Evolutionary conservation across 2,329 filamentous ascomycete genomes (phyloP), one percentile per base, ranked within the genome.

Genomic region (Aaosphaeria arxii): DNA sequence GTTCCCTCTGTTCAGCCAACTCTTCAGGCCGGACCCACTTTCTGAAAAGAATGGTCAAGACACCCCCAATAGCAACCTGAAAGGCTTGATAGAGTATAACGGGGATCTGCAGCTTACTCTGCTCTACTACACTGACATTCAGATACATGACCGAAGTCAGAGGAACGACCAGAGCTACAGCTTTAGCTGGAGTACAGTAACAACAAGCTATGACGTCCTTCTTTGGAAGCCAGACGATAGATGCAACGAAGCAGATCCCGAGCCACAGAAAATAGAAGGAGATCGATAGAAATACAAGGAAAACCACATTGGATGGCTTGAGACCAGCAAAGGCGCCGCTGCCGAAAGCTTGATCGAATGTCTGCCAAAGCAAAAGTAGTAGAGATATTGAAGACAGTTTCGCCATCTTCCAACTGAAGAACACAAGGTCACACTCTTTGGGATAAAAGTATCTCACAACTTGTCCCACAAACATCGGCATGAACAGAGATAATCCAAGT

Each of bases 151-250:
- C 81, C 31, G 82, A 81, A 44, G 82, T 77, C 30, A 89, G 64
- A 0, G 86, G 86, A 6, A 89, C 86, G 0, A 86, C 85, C 48
- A 89, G 74, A 3, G 82, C 84, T 1, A 85, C 85, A 3, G 86
- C 88, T 68, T 90, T 90, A 11, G 86, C 86, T 0, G 86, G 85
- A 29, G 83, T 84, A 58, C 85, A 88, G 66, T 89, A 89, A 56
- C 85, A 88, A 11, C 88, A 81, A 0, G 87, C 85, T 43, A 89
- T 80, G 0, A 85, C 80, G 57, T 88, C 82, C 49, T 80, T 77
- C 35, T 78, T 78, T 0, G 77, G 70, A 63, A 87, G 75, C 58
- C 77, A 81, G 33, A 76, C 67, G 3, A 78, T 64, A 1, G 77
- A 77, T 1, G 82, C 74, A 35, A 72, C 73, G 54, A 81, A 82